Conservation (phyloP, 768 basidiomycete genomes). For the Favolaschia claudopus region DNA sequence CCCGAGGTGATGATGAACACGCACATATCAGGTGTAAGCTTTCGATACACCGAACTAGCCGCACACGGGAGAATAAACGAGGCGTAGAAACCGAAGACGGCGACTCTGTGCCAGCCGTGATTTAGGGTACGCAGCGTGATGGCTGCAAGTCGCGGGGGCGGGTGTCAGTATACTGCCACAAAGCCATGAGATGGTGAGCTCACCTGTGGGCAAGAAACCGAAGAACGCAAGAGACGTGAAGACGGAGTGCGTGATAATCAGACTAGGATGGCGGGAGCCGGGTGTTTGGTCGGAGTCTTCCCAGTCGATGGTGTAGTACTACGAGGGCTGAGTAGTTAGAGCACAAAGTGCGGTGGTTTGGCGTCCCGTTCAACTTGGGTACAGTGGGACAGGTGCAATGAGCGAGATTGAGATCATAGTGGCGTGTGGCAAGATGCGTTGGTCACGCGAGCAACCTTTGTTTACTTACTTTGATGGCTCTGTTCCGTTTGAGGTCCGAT, state of each 20-base stretch:
- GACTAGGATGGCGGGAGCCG: conserved; percentile 63
- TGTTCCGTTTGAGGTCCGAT: too few relatives aligned
- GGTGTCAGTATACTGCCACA: too few relatives aligned
- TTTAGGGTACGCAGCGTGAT: conserved; percentile 83
- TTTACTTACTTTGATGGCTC: too few relatives aligned
- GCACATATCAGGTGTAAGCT: conserved; percentile 85
- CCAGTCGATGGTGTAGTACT: conserved; percentile 85
- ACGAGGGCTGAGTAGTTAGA: too few relatives aligned
- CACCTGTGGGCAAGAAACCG: conserved; percentile 80
- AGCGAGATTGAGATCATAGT: too few relatives aligned
- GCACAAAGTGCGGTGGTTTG: too few relatives aligned
- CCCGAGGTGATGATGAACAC: too few relatives aligned
- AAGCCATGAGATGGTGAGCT: conserved; percentile 37
- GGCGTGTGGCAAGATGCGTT: too few relatives aligned
- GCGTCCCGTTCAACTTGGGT: too few relatives aligned
- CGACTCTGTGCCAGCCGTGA: conserved; percentile 67
- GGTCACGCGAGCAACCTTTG: too few relatives aligned
- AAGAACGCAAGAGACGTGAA: conserved; percentile 86
- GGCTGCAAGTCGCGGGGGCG: conserved; percentile 54
- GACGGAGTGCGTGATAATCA: conserved; percentile 78
- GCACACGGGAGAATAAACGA: conserved; percentile 70
- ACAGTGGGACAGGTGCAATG: too few relatives aligned
- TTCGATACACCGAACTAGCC: conserved; percentile 74
- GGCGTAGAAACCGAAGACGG: conserved; percentile 68
- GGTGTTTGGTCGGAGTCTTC: conserved; percentile 55